A percentile compares a stretch with the other conserved stretches of the same genome.
These are phyloP conservation scores for Carallia pectinifolia DNA, from an alignment of 345 rosid genomes.

Conservation along the genomic window DNA sequence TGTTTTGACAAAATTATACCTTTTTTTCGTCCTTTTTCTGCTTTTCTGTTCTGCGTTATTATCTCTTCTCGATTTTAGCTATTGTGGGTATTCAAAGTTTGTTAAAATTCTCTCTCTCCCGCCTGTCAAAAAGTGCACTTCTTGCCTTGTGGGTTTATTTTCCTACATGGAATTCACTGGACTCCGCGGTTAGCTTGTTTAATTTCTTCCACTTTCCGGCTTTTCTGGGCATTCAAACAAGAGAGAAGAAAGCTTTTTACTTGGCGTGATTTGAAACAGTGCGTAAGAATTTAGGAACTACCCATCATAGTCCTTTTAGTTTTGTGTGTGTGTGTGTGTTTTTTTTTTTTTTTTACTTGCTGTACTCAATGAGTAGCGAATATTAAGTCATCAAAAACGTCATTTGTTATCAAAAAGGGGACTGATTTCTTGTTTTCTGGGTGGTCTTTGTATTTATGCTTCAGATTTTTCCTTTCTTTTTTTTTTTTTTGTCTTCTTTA, in stretches of 20 bases:
- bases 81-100: conserved; percentile 36
- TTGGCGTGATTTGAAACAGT: background rate
- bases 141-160: conserved; percentile 12
- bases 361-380: background rate
- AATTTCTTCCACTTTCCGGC: background rate
- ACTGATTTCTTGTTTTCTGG: conserved; percentile 37
- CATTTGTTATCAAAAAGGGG: conserved; percentile 3
- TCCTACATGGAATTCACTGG: background rate
- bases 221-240: conserved; percentile 2
- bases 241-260: background rate
- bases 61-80: conserved; percentile 27
- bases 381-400: background rate
- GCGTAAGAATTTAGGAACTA: conserved; percentile 19
- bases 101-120: conserved; percentile 13
- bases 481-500: conserved; percentile 29
- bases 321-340: background rate
- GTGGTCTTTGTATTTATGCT: conserved; percentile 23
- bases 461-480: conserved; percentile 22
- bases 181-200: background rate
- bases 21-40: conserved; percentile 43
- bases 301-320: conserved; percentile 7
- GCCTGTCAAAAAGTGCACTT: background rate
- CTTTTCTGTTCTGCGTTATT: conserved; percentile 40
- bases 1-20: conserved; percentile 42
- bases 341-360: background rate